Percentiles rank a stretch among this genome's conserved stretches.
These are phyloP conservation scores for Rhizopus sp. DNA, from an alignment of 371 early-diverging fungal genomes.

Conservation along the genomic window DNA sequence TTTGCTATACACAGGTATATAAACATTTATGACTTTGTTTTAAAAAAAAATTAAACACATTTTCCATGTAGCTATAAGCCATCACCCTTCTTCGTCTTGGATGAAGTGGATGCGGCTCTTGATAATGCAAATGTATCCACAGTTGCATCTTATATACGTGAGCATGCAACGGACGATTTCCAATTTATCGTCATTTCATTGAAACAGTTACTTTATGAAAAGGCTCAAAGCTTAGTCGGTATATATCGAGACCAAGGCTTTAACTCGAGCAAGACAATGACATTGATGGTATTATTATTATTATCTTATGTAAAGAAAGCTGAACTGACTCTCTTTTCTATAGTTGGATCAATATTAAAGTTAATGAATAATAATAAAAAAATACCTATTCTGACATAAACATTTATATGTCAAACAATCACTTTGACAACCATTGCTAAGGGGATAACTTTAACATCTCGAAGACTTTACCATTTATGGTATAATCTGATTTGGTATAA, in stretches of 20 bases:
- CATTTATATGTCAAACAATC: too few relatives aligned
- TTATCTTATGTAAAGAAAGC: too few relatives aligned
- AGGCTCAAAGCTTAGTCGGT: slow-evolving; percentile 95
- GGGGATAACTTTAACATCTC: too few relatives aligned
- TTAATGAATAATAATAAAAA: background rate
- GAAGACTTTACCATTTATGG: too few relatives aligned
- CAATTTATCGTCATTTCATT: slow-evolving; percentile 99
- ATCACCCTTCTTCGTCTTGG: slow-evolving; percentile 99
- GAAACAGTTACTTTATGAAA: slow-evolving; percentile 93
- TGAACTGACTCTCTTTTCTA: too few relatives aligned
- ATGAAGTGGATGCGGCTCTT: slow-evolving; percentile 99
- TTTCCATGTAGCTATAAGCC: slow-evolving; percentile 73
- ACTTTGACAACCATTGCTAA: too few relatives aligned
- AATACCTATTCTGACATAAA: background rate
- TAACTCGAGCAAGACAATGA: slow-evolving; percentile 85
- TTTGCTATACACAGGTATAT: slow-evolving; percentile 92
- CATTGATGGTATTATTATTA: too few relatives aligned
- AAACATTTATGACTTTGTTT: background rate
- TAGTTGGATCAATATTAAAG: slow-evolving; percentile 27
- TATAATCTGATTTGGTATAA: too few relatives aligned
- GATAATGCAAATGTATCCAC: slow-evolving; percentile 97
- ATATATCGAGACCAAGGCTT: slow-evolving; percentile 91
- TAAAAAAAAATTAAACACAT: background rate
- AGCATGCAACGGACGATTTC: slow-evolving; percentile 60
- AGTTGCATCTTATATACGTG: slow-evolving; percentile 89